phyloP scores from a whole-genome alignment of 768 basidiomycete species.

The Phylloporus arenicola region DNA sequence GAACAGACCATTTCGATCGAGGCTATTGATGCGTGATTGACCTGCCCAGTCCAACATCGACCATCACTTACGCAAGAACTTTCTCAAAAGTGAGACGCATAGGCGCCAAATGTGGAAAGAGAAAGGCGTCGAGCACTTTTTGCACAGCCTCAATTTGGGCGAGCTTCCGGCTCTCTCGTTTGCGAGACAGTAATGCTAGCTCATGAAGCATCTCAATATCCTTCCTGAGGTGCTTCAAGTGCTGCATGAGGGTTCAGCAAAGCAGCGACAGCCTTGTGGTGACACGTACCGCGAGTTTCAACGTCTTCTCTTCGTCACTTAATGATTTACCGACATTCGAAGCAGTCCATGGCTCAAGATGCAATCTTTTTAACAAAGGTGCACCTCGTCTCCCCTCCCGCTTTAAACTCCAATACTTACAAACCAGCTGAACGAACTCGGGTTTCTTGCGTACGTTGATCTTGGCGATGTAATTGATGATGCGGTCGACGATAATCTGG shows the following conservation, averaged over 20 bases:
- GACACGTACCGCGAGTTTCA: conserved; percentile 70
- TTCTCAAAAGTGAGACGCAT: conserved; percentile 64
- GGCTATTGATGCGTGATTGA: conserved; percentile 37
- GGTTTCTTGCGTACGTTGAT: conserved; percentile 68
- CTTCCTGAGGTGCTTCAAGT: conserved; percentile 57
- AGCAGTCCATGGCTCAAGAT: conserved; percentile 97
- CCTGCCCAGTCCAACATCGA: neutral
- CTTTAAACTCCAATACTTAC: conserved; percentile 96
- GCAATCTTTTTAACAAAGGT: conserved; percentile 85
- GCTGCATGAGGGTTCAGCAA: conserved; percentile 25
- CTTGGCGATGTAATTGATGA: conserved; percentile 67
- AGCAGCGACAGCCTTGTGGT: neutral
- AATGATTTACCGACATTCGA: conserved; percentile 55
- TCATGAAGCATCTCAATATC: conserved; percentile 73
- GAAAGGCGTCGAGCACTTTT: conserved; percentile 51
- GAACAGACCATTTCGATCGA: conserved; percentile 73
- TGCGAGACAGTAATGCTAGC: conserved; percentile 61
- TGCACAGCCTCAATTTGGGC: conserved; percentile 63
- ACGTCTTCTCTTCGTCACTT: conserved; percentile 75
- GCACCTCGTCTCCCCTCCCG: conserved; percentile 90
- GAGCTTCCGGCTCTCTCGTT: conserved; percentile 80
- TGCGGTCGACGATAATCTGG: conserved; percentile 71
- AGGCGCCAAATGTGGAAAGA: conserved; percentile 62
- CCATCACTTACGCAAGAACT: conserved; percentile 57
- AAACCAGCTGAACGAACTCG: conserved; percentile 72